Evolutionary conservation across 352 stramenopile species (phyloP).

Genomic region (Blastocystis hominis): DNA sequence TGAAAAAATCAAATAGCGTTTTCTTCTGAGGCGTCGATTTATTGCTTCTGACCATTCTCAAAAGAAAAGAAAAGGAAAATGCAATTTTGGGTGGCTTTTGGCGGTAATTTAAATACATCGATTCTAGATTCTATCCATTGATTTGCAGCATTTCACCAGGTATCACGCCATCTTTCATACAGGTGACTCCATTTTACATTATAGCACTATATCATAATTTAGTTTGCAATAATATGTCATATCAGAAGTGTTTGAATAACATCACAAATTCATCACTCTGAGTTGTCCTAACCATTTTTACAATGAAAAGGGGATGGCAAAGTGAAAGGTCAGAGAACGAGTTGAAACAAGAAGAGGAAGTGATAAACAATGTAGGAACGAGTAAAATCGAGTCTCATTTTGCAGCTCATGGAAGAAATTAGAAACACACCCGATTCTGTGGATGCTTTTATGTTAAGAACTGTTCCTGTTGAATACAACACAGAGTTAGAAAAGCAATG

Average conservation of each 20-base stretch:
- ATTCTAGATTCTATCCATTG: too few species aligned
- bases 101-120: too few species aligned
- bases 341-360: not conserved
- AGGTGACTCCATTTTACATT: too few species aligned
- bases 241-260: too few species aligned
- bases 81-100: not conserved
- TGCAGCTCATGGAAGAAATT: not conserved
- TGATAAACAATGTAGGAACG: not conserved
- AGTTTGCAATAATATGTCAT: too few species aligned
- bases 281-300: not conserved
- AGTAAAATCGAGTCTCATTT: not conserved
- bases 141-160: too few species aligned
- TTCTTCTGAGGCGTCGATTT: not conserved
- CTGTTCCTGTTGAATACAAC: not conserved
- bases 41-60: not conserved
- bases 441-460: not conserved
- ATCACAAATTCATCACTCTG: not conserved
- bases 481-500: not conserved
- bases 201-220: too few species aligned
- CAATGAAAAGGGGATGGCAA: constrained; percentile 15
- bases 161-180: too few species aligned
- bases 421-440: not conserved
- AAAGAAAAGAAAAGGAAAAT: not conserved
- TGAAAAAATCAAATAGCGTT: constrained; percentile 55
- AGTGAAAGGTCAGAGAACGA: not conserved